Evolutionary conservation across 768 basidiomycete genomes (phyloP).

Genomic region (Pholiota molesta): DNA sequence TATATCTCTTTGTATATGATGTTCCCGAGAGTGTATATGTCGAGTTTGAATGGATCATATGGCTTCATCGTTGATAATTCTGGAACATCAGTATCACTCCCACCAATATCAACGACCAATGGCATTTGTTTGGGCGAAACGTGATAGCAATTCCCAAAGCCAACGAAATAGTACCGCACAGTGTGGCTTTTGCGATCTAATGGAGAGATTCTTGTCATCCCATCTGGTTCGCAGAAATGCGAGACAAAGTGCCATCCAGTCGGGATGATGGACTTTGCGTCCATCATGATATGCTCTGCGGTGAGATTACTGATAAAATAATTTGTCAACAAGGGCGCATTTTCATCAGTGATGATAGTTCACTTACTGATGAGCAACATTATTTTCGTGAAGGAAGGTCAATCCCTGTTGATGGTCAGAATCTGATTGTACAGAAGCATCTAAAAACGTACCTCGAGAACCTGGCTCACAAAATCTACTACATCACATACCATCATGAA

Average conservation of each 20-base stretch:
- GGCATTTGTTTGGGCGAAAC: constrained; percentile 22
- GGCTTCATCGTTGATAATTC: constrained; percentile 23
- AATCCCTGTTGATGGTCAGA: constrained; percentile 25
- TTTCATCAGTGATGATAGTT: not conserved
- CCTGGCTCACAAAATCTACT: constrained; percentile 35
- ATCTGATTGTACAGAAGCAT: constrained; percentile 9
- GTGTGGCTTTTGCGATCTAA: constrained; percentile 35
- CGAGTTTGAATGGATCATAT: constrained; percentile 33
- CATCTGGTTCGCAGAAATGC: constrained; percentile 32
- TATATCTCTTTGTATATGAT: constrained; percentile 29
- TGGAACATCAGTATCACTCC: constrained; percentile 28
- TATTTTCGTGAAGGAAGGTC: constrained; percentile 33
- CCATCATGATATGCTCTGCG: constrained; percentile 41
- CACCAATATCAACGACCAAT: constrained; percentile 24
- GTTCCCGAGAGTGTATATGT: constrained; percentile 33
- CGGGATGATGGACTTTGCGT: constrained; percentile 32
- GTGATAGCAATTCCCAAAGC: constrained; percentile 33
- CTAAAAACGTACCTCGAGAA: constrained; percentile 26
- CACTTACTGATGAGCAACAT: constrained; percentile 34
- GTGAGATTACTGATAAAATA: constrained; percentile 31
- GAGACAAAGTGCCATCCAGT: constrained; percentile 38
- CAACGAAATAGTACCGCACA: constrained; percentile 42
- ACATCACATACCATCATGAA: constrained; percentile 30
- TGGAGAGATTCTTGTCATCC: constrained; percentile 27
- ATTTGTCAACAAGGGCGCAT: not conserved